Conservation (phyloP, 495 filamentous ascomycete species). For the Podospora fimiseda region DNA sequence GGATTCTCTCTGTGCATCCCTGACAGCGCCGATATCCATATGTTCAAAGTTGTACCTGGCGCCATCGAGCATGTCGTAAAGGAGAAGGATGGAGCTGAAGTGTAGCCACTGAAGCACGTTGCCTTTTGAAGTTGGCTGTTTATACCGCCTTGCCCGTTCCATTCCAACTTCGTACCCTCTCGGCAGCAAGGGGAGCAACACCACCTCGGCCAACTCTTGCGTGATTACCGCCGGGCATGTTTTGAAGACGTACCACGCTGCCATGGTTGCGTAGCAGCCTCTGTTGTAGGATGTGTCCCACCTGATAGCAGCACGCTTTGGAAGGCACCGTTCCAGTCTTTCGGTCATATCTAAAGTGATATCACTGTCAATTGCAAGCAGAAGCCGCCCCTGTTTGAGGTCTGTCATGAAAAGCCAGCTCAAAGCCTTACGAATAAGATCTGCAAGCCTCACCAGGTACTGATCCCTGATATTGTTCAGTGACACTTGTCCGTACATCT, state of each 20-base stretch:
- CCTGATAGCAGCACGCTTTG: background rate
- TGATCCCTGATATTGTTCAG: conserved; percentile 4
- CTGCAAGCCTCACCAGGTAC: conserved; percentile 4
- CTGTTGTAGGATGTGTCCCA: conserved; percentile 13
- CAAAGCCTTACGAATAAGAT: conserved; percentile 4
- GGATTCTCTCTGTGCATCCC: conserved; percentile 7
- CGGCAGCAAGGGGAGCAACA: conserved; percentile 17
- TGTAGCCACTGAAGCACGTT: conserved; percentile 16
- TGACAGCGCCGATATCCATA: background rate
- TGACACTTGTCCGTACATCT: too few relatives aligned
- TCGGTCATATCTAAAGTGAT: background rate
- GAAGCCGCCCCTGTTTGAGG: conserved; percentile 8
- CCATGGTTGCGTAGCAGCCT: conserved; percentile 15
- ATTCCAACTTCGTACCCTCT: conserved; percentile 19
- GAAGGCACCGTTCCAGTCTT: conserved; percentile 2
- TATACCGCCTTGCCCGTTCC: conserved; percentile 5
- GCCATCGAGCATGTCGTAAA: conserved; percentile 8
- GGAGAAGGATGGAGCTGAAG: conserved; percentile 14
- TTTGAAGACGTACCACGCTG: conserved; percentile 9
- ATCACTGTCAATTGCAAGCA: conserved; percentile 13
- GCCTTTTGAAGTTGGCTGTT: conserved; percentile 12
- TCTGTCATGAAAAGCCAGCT: conserved; percentile 12
- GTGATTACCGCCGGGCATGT: conserved; percentile 6
- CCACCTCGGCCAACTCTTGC: conserved; percentile 8
- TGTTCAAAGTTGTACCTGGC: background rate